Evolutionary conservation across 208 protist genomes (phyloP).

Genomic region (Acanthamoeba lenticulata): DNA sequence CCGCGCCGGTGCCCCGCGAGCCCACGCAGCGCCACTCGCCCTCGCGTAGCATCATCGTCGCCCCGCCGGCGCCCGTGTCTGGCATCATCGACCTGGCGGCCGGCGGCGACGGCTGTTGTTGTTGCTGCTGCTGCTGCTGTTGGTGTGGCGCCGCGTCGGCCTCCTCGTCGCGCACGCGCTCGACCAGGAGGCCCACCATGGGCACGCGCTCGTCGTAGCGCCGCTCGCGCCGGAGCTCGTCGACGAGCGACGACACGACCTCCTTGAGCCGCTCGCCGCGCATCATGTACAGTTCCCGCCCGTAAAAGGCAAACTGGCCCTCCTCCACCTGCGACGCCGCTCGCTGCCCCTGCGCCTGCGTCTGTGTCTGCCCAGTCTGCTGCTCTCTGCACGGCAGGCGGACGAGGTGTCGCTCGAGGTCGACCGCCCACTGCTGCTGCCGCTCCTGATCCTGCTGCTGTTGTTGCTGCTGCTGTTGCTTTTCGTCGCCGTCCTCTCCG

Average conservation of each 20-base stretch:
- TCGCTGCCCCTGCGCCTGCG: too few relatives aligned
- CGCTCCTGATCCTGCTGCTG: too few relatives aligned
- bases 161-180: background rate
- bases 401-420: background rate
- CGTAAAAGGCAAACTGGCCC: background rate
- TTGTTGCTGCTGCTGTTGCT: too few relatives aligned
- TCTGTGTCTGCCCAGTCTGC: too few relatives aligned
- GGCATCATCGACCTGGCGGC: background rate
- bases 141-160: too few relatives aligned
- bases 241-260: background rate
- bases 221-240: background rate
- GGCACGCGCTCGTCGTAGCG: background rate
- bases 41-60: background rate
- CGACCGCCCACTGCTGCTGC: background rate
- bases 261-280: background rate
- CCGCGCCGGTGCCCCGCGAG: too few relatives aligned
- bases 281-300: background rate
- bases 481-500: too few relatives aligned
- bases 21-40: background rate
- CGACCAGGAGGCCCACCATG: background rate
- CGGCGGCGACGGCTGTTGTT: too few relatives aligned
- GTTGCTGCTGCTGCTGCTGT: too few relatives aligned
- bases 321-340: too few relatives aligned
- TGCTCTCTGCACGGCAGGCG: too few relatives aligned
- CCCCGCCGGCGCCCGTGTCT: too few relatives aligned